These are phyloP conservation scores for Cutaneotrichosporon cutaneum DNA, from an alignment of 1,284 basidiomycete species.

Conservation along the genomic window DNA sequence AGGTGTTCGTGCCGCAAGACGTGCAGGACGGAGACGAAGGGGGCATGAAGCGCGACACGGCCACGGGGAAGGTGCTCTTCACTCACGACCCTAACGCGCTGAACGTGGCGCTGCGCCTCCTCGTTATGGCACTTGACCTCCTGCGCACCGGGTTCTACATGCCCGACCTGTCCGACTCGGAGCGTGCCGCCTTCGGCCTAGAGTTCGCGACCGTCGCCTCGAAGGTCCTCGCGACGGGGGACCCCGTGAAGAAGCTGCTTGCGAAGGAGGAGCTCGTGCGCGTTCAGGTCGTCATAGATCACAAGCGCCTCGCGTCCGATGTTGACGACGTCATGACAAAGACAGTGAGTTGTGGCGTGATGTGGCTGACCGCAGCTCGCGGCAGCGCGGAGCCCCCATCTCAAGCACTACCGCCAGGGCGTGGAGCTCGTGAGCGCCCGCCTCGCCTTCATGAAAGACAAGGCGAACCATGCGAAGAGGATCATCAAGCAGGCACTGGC, in stretches of 20 bases:
- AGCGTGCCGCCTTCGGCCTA: conserved; percentile 38
- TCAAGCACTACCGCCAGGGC: conserved; percentile 25
- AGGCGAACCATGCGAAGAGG: conserved; percentile 29
- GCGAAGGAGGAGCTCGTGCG: background rate
- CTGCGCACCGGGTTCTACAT: conserved; percentile 28
- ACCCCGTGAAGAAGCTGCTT: conserved; percentile 16
- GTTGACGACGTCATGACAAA: conserved; percentile 28
- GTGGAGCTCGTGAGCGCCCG: conserved; percentile 33
- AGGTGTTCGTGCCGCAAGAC: conserved; percentile 38
- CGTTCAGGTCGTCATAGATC: conserved; percentile 18
- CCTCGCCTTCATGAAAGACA: conserved; percentile 33
- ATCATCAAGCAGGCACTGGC: conserved; percentile 31
- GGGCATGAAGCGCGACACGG: conserved; percentile 5
- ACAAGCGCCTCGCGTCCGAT: conserved; percentile 25
- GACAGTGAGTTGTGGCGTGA: conserved; percentile 20
- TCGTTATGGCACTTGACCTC: conserved; percentile 39
- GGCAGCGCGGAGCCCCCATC: conserved; percentile 25
- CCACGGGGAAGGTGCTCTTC: conserved; percentile 8
- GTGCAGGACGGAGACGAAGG: conserved; percentile 12
- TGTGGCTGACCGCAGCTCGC: conserved; percentile 24
- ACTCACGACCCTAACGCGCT: conserved; percentile 32
- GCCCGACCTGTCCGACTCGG: conserved; percentile 31
- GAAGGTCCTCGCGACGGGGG: conserved; percentile 29
- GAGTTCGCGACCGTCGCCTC: conserved; percentile 38
- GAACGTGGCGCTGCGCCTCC: conserved; percentile 31